Evolutionary conservation across 2,329 filamentous ascomycete genomes (phyloP).

Genomic region (Fusarium sp.): DNA sequence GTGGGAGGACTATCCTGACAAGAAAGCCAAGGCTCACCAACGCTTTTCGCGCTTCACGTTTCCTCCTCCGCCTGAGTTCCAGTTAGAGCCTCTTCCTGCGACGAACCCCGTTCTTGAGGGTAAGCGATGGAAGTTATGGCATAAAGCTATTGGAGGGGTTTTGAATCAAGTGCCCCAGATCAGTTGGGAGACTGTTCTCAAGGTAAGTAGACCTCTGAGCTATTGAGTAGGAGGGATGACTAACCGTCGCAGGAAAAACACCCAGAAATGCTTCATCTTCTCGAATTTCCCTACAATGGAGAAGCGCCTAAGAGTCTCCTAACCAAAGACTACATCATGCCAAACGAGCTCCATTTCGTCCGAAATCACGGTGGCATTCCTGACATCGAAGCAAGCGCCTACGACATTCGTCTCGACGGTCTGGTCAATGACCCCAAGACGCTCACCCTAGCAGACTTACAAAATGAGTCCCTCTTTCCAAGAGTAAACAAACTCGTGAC

Average conservation of each 20-base stretch:
- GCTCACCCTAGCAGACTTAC: conserved; percentile 69
- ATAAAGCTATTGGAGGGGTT: conserved; percentile 58
- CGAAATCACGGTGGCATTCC: conserved; percentile 80
- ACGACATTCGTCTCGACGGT: conserved; percentile 67
- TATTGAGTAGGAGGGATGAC: rapidly evolving
- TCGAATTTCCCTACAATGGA: conserved; percentile 73
- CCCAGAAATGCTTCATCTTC: conserved; percentile 69
- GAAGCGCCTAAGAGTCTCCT: conserved; percentile 70
- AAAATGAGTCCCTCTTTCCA: conserved; percentile 70
- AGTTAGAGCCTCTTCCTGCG: conserved; percentile 64
- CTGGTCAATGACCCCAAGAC: conserved; percentile 68
- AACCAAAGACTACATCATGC: conserved; percentile 67
- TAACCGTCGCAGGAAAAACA: conserved; percentile 60
- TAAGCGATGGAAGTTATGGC: conserved; percentile 68
- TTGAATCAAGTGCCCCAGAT: conserved; percentile 64
- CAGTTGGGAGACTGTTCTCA: conserved; percentile 65
- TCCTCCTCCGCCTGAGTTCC: conserved; percentile 63
- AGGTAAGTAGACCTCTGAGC: conserved; percentile 21
- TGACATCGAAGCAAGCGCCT: conserved; percentile 68
- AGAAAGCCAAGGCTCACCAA: conserved; percentile 69
- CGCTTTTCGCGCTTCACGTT: conserved; percentile 52
- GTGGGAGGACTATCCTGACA: conserved; percentile 77
- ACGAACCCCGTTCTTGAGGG: conserved; percentile 69
- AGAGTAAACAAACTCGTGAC: conserved; percentile 68
- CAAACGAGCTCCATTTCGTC: conserved; percentile 71